phyloP scores from a whole-genome alignment of 768 basidiomycete genomes.

The Mycena haematopus region DNA sequence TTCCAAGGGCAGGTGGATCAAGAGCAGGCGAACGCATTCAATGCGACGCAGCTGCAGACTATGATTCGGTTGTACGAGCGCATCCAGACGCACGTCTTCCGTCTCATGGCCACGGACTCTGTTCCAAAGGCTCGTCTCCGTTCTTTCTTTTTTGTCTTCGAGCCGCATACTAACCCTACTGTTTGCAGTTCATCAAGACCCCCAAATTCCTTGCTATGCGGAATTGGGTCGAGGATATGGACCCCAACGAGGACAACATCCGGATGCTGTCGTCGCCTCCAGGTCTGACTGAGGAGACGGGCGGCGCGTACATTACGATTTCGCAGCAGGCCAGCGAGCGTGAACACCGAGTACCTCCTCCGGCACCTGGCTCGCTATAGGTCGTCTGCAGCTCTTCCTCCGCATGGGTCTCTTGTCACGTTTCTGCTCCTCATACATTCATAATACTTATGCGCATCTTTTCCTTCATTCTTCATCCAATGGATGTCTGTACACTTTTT shows the following conservation, averaged over 20 bases:
- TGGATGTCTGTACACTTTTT: conserved; percentile 24
- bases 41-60: conserved; percentile 93
- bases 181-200: conserved; percentile 82
- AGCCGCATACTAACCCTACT: conserved; percentile 19
- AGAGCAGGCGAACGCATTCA: conserved; percentile 82
- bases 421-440: conserved; percentile 27
- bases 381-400: conserved; percentile 23
- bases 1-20: conserved; percentile 85
- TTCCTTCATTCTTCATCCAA: conserved; percentile 16
- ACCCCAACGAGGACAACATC: conserved; percentile 67
- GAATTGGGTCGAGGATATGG: conserved; percentile 80
- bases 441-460: conserved; percentile 36
- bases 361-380: conserved; percentile 38
- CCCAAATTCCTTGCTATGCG: conserved; percentile 80
- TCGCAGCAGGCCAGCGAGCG: conserved; percentile 82
- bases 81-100: conserved; percentile 96
- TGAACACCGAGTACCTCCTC: conserved; percentile 48
- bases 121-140: conserved; percentile 81
- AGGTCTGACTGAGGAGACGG: conserved; percentile 76
- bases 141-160: conserved; percentile 7
- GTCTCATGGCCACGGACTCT: conserved; percentile 97
- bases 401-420: conserved; percentile 32
- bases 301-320: conserved; percentile 86
- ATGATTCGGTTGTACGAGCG: conserved; percentile 94
- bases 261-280: conserved; percentile 70